phyloP scores from a whole-genome alignment of 495 filamentous ascomycete genomes.

The Trichoderma parareesei region DNA sequence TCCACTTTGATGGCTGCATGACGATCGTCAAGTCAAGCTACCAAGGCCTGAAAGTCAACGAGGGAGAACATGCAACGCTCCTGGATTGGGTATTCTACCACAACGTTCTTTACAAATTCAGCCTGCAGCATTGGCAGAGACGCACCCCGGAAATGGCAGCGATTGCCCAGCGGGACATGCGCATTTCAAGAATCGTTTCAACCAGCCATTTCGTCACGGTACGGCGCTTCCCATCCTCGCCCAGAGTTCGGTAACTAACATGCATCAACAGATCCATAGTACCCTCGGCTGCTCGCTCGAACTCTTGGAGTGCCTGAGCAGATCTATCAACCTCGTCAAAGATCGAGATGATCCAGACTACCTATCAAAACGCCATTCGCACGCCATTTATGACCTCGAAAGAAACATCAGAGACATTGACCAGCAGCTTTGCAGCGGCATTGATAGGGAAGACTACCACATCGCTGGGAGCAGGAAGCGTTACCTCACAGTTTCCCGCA shows the following conservation, averaged over 20 bases:
- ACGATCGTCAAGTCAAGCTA: conserved; percentile 6
- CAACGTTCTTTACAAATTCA: conserved; percentile 28
- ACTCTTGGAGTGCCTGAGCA: not conserved
- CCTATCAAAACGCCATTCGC: not conserved
- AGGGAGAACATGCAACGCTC: conserved; percentile 20
- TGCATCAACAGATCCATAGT: not conserved
- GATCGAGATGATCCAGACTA: not conserved
- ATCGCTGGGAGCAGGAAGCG: not conserved
- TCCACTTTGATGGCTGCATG: conserved; percentile 7
- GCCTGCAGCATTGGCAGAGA: conserved; percentile 22
- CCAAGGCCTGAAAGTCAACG: not conserved
- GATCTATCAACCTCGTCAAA: not conserved
- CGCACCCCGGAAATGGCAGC: not conserved
- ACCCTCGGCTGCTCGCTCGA: not conserved
- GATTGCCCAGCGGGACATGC: not conserved
- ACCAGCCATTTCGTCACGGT: not conserved
- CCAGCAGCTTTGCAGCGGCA: not conserved
- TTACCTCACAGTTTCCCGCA: not conserved
- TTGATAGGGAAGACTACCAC: conserved; percentile 6
- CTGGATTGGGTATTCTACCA: conserved; percentile 32
- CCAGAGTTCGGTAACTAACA: not conserved
- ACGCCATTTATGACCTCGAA: not conserved
- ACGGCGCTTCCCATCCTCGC: not conserved
- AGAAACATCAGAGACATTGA: not conserved
- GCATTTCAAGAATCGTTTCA: not conserved